Conservation (phyloP, 148 eudicot genomes). For the Heliosperma pusillum region DNA sequence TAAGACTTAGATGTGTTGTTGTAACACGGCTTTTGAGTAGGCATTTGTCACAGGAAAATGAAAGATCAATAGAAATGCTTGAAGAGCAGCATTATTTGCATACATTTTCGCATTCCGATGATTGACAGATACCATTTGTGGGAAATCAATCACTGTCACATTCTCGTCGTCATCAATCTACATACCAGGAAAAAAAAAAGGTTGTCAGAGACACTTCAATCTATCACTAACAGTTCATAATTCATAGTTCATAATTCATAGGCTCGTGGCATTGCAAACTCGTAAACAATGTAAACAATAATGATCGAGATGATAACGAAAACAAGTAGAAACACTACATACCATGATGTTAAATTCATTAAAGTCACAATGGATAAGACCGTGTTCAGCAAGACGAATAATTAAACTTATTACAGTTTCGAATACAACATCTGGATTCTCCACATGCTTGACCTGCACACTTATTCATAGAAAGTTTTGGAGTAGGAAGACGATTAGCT, state of each 20-base stretch:
- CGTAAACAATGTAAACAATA: too few relatives aligned
- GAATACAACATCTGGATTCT: slow-evolving; percentile 70
- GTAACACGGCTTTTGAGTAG: background rate
- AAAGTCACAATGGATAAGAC: slow-evolving; percentile 95
- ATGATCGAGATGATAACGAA: too few relatives aligned
- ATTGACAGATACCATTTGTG: slow-evolving; percentile 96
- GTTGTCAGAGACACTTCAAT: too few relatives aligned
- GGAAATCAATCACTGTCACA: slow-evolving; percentile 91
- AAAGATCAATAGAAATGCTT: background rate
- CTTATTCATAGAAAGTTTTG: slow-evolving; percentile 27
- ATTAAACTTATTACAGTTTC: slow-evolving; percentile 66
- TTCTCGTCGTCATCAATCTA: slow-evolving; percentile 93
- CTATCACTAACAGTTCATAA: too few relatives aligned
- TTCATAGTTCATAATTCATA: too few relatives aligned
- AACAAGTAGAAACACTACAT: too few relatives aligned
- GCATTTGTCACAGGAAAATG: background rate
- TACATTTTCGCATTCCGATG: slow-evolving; percentile 93
- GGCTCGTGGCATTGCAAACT: too few relatives aligned
- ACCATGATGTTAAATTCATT: slow-evolving; percentile 98
- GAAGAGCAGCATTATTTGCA: slow-evolving; percentile 13
- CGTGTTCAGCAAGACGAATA: slow-evolving; percentile 91
- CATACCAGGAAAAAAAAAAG: too few relatives aligned
- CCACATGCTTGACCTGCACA: slow-evolving; percentile 92
- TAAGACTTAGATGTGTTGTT: too few relatives aligned
- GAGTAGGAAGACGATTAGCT: slow-evolving; percentile 5